A percentile compares a stretch with the other conserved stretches of the same genome.
phyloP scores from a whole-genome alignment of 176 grass and related monocot genomes.

The Carex scoparia region DNA sequence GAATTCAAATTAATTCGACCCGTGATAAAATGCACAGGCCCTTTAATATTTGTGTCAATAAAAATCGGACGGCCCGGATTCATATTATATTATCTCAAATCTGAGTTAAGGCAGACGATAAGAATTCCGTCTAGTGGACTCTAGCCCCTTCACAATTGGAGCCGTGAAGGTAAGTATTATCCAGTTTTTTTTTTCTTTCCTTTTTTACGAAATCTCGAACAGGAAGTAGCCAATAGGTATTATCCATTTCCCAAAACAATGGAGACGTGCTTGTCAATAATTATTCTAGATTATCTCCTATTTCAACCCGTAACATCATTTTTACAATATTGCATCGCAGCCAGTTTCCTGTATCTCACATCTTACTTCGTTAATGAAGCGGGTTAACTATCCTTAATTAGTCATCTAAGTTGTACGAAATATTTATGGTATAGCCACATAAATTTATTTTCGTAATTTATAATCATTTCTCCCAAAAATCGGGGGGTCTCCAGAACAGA shows the following conservation, averaged over 20 bases:
- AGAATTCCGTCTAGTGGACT: no score
- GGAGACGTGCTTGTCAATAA: background rate
- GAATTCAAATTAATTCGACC: no score
- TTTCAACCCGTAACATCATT: background rate
- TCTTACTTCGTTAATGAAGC: background rate
- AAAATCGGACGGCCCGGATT: no score
- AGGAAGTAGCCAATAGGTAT: background rate
- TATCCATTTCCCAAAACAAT: background rate
- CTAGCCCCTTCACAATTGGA: no score
- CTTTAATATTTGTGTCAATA: no score
- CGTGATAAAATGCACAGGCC: no score
- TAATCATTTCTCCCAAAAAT: constrained; percentile 6
- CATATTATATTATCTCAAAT: no score
- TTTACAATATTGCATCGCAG: background rate
- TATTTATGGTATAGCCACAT: background rate
- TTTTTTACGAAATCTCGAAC: background rate
- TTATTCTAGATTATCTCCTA: background rate
- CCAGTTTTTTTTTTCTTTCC: background rate
- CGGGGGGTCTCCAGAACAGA: background rate
- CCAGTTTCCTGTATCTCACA: background rate
- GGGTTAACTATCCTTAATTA: background rate
- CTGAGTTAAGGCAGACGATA: no score
- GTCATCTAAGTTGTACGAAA: background rate
- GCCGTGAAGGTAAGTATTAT: background rate
- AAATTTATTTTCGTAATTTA: background rate